A percentile compares a stretch with the other conserved stretches of the same genome.
Conservation (phyloP, 768 basidiomycete genomes). For the Leccinellum luteum region DNA sequence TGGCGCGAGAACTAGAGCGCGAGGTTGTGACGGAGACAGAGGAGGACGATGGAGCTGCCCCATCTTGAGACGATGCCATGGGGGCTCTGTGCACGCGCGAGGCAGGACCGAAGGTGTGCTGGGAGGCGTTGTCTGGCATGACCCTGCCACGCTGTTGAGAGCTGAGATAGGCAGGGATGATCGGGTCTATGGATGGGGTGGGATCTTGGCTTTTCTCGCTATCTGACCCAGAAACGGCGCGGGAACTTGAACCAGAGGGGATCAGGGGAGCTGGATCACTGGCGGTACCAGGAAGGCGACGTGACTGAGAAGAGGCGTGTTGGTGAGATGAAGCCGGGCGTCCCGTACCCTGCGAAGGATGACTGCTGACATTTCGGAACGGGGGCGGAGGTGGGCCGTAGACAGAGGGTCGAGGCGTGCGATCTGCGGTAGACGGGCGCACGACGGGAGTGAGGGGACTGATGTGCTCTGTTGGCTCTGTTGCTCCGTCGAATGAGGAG, state of each 20-base stretch:
- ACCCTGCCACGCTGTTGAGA: conserved; percentile 25
- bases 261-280: not conserved
- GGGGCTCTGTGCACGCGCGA: conserved; percentile 27
- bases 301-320: conserved; percentile 12
- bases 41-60: conserved; percentile 39
- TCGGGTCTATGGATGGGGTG: conserved; percentile 34
- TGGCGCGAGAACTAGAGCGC: conserved; percentile 32
- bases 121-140: conserved; percentile 44
- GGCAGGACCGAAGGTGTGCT: conserved; percentile 48
- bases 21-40: conserved; percentile 42
- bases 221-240: conserved; percentile 19
- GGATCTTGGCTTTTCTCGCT: conserved; percentile 38
- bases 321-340: conserved; percentile 20
- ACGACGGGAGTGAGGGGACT: conserved; percentile 37
- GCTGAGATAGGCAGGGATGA: conserved; percentile 19
- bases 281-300: conserved; percentile 8
- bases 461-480: conserved; percentile 27
- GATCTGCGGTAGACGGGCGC: conserved; percentile 33
- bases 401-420: conserved; percentile 46
- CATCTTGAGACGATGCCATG: conserved; percentile 23
- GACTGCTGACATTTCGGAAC: conserved; percentile 29
- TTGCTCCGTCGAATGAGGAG: conserved; percentile 8
- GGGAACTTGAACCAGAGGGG: conserved; percentile 5
- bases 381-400: conserved; percentile 17
- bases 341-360: conserved; percentile 32